These are phyloP conservation scores for Lachancea waltii DNA, from an alignment of 805 yeast species.

Conservation along the genomic window DNA sequence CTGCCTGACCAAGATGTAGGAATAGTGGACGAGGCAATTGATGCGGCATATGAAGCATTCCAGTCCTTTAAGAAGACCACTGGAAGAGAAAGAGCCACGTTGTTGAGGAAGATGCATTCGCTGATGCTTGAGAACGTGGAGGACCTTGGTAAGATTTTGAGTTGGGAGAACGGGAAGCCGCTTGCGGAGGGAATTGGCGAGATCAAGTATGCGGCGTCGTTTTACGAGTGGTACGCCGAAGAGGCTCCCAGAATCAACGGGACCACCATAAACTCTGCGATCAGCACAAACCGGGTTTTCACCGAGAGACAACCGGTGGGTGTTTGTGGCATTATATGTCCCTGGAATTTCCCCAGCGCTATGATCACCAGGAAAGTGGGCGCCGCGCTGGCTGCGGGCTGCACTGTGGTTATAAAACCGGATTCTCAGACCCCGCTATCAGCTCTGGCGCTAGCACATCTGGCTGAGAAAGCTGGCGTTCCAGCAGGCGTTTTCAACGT, in stretches of 20 bases:
- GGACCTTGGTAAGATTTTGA: slow-evolving; percentile 48
- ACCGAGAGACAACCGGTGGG: slow-evolving; percentile 58
- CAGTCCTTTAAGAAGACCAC: slow-evolving; percentile 40
- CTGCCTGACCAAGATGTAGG: slow-evolving; percentile 59
- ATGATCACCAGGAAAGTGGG: slow-evolving; percentile 63
- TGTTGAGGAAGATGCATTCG: slow-evolving; percentile 44
- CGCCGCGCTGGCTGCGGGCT: slow-evolving; percentile 61
- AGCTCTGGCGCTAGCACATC: slow-evolving; percentile 49
- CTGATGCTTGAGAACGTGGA: slow-evolving; percentile 50
- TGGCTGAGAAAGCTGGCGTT: slow-evolving; percentile 54
- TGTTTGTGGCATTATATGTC: slow-evolving; percentile 55
- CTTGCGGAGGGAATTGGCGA: slow-evolving; percentile 50
- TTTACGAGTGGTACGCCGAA: slow-evolving; percentile 83
- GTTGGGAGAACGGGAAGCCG: slow-evolving; percentile 59
- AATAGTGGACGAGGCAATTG: slow-evolving; percentile 50
- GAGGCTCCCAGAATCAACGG: slow-evolving; percentile 55
- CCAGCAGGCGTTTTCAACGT: slow-evolving; percentile 54
- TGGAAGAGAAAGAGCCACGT: slow-evolving; percentile 44
- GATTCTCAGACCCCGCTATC: slow-evolving; percentile 57
- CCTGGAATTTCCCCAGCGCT: slow-evolving; percentile 64
- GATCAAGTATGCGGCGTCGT: slow-evolving; percentile 56
- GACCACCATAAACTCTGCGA: slow-evolving; percentile 49
- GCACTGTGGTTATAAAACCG: slow-evolving; percentile 55
- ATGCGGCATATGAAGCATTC: slow-evolving; percentile 43
- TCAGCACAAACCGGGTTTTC: slow-evolving; percentile 44